Evolutionary conservation across 2,329 filamentous ascomycete species (phyloP).

Genomic region (Cordyceps sp.): DNA sequence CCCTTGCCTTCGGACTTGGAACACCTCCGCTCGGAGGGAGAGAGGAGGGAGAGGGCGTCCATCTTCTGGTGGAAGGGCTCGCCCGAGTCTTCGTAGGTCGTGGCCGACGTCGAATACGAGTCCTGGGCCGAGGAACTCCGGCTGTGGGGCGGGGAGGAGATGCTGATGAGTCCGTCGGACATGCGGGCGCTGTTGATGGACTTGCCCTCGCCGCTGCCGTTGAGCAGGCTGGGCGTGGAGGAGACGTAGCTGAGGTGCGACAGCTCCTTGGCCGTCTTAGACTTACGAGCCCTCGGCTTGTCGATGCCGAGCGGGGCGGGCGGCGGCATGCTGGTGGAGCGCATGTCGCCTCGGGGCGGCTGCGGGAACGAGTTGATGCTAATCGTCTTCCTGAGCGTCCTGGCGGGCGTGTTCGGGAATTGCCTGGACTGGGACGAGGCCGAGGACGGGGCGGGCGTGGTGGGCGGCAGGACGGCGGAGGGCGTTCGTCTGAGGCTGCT

Average conservation of each 20-base stretch:
- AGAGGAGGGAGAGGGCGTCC: constrained; percentile 13
- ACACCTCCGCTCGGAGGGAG: constrained; percentile 24
- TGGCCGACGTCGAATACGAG: constrained; percentile 80
- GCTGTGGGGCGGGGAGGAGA: constrained; percentile 73
- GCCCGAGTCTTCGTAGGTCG: constrained; percentile 66
- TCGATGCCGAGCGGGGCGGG: constrained; percentile 42
- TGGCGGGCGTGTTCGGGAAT: constrained; percentile 40
- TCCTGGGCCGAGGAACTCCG: constrained; percentile 83
- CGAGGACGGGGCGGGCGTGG: constrained; percentile 35
- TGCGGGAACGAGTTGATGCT: constrained; percentile 92
- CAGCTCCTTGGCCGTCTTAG: constrained; percentile 38
- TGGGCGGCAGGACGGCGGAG: constrained; percentile 38
- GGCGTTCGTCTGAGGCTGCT: too few species aligned
- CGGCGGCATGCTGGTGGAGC: constrained; percentile 43
- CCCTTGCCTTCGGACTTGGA: constrained; percentile 63
- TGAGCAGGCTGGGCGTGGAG: constrained; percentile 56
- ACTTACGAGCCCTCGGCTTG: constrained; percentile 31
- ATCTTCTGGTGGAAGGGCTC: constrained; percentile 28
- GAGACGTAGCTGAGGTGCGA: constrained; percentile 29
- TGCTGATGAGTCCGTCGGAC: constrained; percentile 59
- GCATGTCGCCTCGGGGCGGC: constrained; percentile 53
- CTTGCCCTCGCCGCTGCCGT: constrained; percentile 62
- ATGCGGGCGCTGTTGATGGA: constrained; percentile 50
- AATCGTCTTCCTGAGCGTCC: constrained; percentile 67
- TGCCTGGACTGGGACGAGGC: constrained; percentile 39